These are phyloP conservation scores for Xylaria sp. DNA, from an alignment of 2,329 filamentous ascomycete genomes.

Conservation along the genomic window DNA sequence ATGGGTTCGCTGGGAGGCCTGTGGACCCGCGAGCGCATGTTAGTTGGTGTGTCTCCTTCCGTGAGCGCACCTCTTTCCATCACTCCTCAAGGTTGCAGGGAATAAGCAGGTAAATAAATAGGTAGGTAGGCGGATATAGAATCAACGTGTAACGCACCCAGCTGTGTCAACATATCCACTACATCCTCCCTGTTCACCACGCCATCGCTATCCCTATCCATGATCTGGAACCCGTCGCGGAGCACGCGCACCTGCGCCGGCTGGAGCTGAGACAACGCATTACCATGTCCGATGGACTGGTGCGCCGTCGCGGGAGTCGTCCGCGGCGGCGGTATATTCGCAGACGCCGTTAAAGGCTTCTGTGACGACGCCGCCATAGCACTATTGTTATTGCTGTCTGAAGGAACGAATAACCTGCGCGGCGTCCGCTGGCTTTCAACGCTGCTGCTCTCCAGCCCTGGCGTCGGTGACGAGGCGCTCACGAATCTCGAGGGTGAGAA, in stretches of 20 bases:
- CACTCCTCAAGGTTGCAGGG: no score
- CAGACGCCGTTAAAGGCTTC: constrained; percentile 43
- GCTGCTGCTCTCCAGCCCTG: constrained; percentile 38
- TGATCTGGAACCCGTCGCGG: constrained; percentile 90
- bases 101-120: no score
- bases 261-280: constrained; percentile 74
- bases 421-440: constrained; percentile 30
- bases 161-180: constrained; percentile 82
- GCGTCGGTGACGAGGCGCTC: constrained; percentile 39
- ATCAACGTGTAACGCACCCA: constrained; percentile 61
- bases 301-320: constrained; percentile 42
- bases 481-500: constrained; percentile 53
- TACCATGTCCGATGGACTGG: constrained; percentile 49
- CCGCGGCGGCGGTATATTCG: constrained; percentile 36
- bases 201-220: constrained; percentile 89
- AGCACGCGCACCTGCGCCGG: constrained; percentile 84
- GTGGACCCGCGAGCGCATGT: neutral
- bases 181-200: constrained; percentile 82
- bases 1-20: constrained; percentile 76
- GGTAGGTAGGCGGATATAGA: neutral
- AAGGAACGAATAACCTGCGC: constrained; percentile 27
- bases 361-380: constrained; percentile 30
- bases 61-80: neutral
- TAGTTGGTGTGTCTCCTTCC: neutral
- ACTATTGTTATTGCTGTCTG: constrained; percentile 24